Percentiles rank a stretch among this genome's conserved stretches.
These are phyloP conservation scores for Tripidium arundinaceum DNA, from an alignment of 202 grass and related monocot species.

Conservation along the genomic window DNA sequence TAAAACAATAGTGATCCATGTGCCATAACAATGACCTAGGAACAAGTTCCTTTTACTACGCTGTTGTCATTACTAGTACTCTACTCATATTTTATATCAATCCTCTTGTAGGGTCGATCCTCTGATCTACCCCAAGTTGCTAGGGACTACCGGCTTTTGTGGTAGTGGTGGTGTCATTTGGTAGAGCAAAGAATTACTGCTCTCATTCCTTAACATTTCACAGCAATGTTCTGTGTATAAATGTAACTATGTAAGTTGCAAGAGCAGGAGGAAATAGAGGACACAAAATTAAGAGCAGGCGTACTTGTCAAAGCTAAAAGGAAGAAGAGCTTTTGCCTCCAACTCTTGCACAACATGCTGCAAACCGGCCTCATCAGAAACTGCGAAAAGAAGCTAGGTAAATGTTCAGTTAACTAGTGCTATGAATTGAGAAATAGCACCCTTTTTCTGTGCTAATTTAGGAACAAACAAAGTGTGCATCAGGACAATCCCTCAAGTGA, in stretches of 20 bases:
- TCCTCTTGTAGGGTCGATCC: background rate
- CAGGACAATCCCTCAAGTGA: background rate
- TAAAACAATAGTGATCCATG: background rate
- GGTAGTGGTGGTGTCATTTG: background rate
- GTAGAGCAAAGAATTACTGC: background rate
- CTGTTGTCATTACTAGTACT: background rate
- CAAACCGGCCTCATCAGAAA: slow-evolving; percentile 78
- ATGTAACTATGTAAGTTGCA: slow-evolving; percentile 5
- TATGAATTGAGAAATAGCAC: background rate
- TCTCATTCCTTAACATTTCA: background rate
- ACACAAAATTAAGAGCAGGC: slow-evolving; percentile 20
- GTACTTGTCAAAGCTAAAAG: slow-evolving; percentile 77
- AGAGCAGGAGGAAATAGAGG: background rate
- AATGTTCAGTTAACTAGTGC: slow-evolving; percentile 9
- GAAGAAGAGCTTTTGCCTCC: slow-evolving; percentile 73
- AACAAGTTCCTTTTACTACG: background rate
- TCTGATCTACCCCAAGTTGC: background rate
- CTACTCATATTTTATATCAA: background rate
- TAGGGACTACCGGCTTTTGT: background rate
- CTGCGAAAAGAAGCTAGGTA: slow-evolving; percentile 42
- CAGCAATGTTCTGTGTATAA: background rate
- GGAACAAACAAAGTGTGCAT: background rate
- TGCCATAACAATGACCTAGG: background rate
- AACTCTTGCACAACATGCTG: slow-evolving; percentile 85
- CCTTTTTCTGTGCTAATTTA: background rate